phyloP scores from a whole-genome alignment of 2,329 filamentous ascomycete species.

The Trichoderma gracile region DNA sequence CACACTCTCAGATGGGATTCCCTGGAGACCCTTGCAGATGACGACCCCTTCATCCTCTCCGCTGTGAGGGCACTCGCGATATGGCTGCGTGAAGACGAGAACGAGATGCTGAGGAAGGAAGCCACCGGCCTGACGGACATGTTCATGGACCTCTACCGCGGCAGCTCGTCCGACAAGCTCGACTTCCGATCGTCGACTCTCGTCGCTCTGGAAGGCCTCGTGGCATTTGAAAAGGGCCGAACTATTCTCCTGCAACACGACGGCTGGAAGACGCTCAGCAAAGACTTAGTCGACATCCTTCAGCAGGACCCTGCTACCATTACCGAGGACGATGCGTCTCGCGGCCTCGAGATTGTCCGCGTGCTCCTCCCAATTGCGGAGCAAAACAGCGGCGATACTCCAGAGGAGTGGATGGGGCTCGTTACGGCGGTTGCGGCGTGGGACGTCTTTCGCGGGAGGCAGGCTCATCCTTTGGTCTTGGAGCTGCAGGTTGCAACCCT shows the following conservation, averaged over 20 bases:
- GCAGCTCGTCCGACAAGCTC: slow-evolving; percentile 38
- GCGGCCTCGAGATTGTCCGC: slow-evolving; percentile 58
- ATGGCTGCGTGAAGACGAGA: slow-evolving; percentile 71
- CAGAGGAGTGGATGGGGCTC: slow-evolving; percentile 59
- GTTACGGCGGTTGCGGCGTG: slow-evolving; percentile 54
- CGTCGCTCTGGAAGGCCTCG: slow-evolving; percentile 60
- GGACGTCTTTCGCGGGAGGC: slow-evolving; percentile 41
- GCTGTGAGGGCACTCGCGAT: slow-evolving; percentile 59
- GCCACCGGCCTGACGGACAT: slow-evolving; percentile 62
- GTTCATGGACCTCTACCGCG: slow-evolving; percentile 61
- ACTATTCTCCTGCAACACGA: slow-evolving; percentile 51
- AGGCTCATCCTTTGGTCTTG: slow-evolving; percentile 33
- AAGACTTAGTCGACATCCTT: slow-evolving; percentile 52
- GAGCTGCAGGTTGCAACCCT: slow-evolving; percentile 57
- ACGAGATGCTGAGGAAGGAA: slow-evolving; percentile 57
- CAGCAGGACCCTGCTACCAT: slow-evolving; percentile 34
- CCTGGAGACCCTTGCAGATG: slow-evolving; percentile 47
- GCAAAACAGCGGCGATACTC: slow-evolving; percentile 43
- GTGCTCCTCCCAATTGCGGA: slow-evolving; percentile 56
- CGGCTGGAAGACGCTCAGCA: slow-evolving; percentile 56
- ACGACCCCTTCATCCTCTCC: slow-evolving; percentile 62
- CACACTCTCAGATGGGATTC: slow-evolving; percentile 61
- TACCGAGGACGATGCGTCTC: slow-evolving; percentile 39
- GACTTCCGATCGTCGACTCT: slow-evolving; percentile 61
- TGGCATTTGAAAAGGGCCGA: slow-evolving; percentile 50